These are phyloP conservation scores for Amanita pseudoporphyria DNA, from an alignment of 768 basidiomycete species.

Conservation along the genomic window DNA sequence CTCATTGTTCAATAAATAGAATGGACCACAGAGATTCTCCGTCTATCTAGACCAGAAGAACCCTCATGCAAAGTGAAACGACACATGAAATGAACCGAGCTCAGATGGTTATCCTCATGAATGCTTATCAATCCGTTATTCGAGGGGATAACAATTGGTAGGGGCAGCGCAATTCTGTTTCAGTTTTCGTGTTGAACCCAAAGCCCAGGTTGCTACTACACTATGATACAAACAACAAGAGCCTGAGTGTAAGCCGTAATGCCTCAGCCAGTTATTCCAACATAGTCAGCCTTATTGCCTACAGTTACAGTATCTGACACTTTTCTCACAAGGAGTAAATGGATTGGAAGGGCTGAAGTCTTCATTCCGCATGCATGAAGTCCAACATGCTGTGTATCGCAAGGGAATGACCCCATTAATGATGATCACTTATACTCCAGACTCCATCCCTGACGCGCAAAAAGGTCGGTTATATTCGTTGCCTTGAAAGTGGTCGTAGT, in stretches of 20 bases:
- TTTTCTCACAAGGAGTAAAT: background rate
- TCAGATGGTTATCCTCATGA: background rate
- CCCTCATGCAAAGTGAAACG: background rate
- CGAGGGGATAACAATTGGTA: slow-evolving; percentile 2
- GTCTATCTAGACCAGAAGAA: background rate
- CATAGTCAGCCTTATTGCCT: no score
- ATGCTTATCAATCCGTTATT: slow-evolving; percentile 2
- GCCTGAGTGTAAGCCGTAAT: background rate
- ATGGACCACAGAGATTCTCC: background rate
- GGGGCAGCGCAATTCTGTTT: background rate
- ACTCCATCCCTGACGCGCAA: background rate
- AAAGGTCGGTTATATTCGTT: background rate
- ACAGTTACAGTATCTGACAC: background rate
- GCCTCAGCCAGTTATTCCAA: background rate
- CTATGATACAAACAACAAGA: background rate
- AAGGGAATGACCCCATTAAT: background rate
- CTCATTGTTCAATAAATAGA: background rate
- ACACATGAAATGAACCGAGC: background rate
- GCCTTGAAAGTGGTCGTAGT: background rate
- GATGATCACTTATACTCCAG: background rate
- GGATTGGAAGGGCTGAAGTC: slow-evolving; percentile 3
- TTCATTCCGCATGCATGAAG: background rate
- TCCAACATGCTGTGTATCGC: slow-evolving; percentile 7
- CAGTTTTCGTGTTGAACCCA: background rate
- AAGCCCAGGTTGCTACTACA: background rate